Evolutionary conservation across 1,139 yeast species (phyloP), one percentile per base, ranked within the genome.

Genomic region (Cylindricascospora bacillispora): DNA sequence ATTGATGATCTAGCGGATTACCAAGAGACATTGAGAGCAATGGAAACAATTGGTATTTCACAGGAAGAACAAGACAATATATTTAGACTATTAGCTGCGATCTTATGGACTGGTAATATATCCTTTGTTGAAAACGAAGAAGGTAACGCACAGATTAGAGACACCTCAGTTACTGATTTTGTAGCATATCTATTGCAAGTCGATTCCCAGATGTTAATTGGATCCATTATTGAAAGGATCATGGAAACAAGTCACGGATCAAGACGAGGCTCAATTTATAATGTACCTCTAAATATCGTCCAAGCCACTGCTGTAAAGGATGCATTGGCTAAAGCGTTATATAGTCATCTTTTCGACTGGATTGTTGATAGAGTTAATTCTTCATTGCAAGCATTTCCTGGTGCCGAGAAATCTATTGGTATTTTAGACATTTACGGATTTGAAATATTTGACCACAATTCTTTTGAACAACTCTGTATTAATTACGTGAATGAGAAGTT

Each of bases 401-500:
- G 63, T 13, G 70, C 70, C 24, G 65, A 66, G 31, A 82, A 79
- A 55, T 70, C 89, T 9, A 77, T 92, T 48, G 99, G 99, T 41
- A 92, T 92, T 49, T 67, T 92, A 49, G 99, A 92, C 70, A 92
- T 92, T 43, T 92, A 92, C 52, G 99, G 99, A 6, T 92, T 92
- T 60, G 99, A 92, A 56, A 89, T 92, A 51, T 92, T 92, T 51
- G 97, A 89, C 34, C 89, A 82, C 49, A 89, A 89, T 61, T 83
- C 95, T 3, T 89, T 92, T 56, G 98, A 92, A 55, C 99, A 89
- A 57, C 68, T 89, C 43, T 89, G 98, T 62, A 89, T 89, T 63
- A 89, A 89, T 57, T 89, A 89, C 47, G 98, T 89, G 41, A 89
- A 89, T 56, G 99, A 89, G 57, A 89, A 89, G 59, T 68, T 89